phyloP scores from a whole-genome alignment of 306 rosid species.

The Coriaria nepalensis region DNA sequence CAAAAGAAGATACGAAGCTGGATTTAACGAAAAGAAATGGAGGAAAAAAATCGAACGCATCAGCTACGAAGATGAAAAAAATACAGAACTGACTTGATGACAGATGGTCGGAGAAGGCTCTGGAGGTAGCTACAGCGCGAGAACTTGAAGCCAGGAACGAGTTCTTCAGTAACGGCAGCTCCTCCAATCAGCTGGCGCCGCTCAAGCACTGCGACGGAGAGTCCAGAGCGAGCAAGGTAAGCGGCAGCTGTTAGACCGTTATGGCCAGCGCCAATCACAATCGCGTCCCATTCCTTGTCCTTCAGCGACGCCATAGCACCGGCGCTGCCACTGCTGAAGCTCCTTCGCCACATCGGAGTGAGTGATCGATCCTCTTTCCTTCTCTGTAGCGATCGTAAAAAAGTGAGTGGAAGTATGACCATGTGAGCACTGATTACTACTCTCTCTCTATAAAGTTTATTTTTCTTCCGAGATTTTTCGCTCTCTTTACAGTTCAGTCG shows the following conservation, averaged over 20 bases:
- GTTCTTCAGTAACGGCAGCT: constrained; percentile 81
- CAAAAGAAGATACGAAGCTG: too few species aligned
- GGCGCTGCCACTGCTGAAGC: constrained; percentile 28
- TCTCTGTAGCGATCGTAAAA: neutral
- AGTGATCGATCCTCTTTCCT: neutral
- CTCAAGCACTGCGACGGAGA: constrained; percentile 87
- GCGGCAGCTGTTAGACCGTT: constrained; percentile 93
- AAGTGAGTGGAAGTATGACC: too few species aligned
- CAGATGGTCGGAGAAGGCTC: constrained; percentile 77
- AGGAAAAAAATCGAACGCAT: neutral
- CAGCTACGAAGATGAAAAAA: neutral
- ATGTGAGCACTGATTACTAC: too few species aligned
- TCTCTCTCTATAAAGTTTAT: too few species aligned
- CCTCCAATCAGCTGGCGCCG: constrained; percentile 88
- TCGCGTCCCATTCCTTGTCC: constrained; percentile 80
- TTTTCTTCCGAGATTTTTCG: too few species aligned
- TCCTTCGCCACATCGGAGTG: constrained; percentile 53
- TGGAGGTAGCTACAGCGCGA: constrained; percentile 90
- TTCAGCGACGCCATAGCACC: constrained; percentile 14
- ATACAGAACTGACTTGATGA: constrained; percentile 33
- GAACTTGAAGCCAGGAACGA: constrained; percentile 78
- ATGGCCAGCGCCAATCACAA: constrained; percentile 86
- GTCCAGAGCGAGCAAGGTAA: constrained; percentile 76
- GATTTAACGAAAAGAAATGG: neutral
- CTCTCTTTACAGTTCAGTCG: too few species aligned